Conservation (phyloP, 208 protist genomes). For the Wallacemonas sp. region DNA sequence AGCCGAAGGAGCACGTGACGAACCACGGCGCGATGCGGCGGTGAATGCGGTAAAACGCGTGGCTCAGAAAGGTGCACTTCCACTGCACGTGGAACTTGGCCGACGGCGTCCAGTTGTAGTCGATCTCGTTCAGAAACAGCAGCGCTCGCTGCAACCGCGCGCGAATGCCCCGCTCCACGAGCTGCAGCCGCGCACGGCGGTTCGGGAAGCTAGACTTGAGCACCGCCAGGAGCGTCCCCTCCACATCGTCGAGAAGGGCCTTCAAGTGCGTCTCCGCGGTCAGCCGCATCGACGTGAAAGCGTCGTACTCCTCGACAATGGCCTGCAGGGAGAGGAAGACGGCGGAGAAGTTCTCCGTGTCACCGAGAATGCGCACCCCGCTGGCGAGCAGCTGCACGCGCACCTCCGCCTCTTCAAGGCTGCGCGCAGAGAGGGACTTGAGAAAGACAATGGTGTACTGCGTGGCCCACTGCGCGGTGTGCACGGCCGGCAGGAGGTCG, state of each 20-base stretch:
- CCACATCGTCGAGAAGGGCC: constrained; percentile 53
- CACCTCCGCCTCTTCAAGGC: constrained; percentile 58
- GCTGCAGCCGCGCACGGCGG: constrained; percentile 50
- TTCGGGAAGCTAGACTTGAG: constrained; percentile 50
- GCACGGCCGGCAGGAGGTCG: constrained; percentile 39
- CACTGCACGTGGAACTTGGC: constrained; percentile 68
- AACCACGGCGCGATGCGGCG: constrained; percentile 52
- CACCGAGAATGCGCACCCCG: constrained; percentile 72
- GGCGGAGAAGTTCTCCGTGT: constrained; percentile 75
- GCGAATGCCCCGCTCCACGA: constrained; percentile 50
- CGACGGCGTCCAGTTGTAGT: constrained; percentile 77
- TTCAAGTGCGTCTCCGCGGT: constrained; percentile 51
- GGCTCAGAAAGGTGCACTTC: constrained; percentile 73
- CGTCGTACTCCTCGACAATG: constrained; percentile 69
- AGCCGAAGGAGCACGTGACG: constrained; percentile 66
- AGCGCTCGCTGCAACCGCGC: constrained; percentile 61
- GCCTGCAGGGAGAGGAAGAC: constrained; percentile 63
- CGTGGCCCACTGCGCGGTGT: constrained; percentile 83
- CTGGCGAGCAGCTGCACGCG: constrained; percentile 64
- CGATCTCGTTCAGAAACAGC: constrained; percentile 76
- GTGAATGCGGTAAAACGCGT: constrained; percentile 65
- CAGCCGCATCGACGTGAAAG: constrained; percentile 45
- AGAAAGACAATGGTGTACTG: constrained; percentile 88
- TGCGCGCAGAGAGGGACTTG: constrained; percentile 38
- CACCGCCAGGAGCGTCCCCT: constrained; percentile 42